A percentile compares a stretch with the other conserved stretches of the same genome.
Evolutionary conservation across 2,329 filamentous ascomycete species (phyloP).

Genomic region (Aspergillus spinulosporus): DNA sequence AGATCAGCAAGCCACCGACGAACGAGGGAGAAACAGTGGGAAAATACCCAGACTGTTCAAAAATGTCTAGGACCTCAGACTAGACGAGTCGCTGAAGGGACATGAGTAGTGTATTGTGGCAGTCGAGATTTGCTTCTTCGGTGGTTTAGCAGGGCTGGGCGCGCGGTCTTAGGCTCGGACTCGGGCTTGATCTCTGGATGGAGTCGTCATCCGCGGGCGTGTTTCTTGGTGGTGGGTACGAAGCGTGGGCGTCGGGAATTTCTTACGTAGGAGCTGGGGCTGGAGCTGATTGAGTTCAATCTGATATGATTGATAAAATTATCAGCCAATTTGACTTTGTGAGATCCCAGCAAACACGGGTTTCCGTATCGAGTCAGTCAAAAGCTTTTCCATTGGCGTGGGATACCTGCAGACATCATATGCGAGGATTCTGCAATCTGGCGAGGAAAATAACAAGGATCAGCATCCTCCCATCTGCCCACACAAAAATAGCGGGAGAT

Average conservation of each 20-base stretch:
- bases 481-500: background rate
- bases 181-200: background rate
- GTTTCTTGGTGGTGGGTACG: background rate
- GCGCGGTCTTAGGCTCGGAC: background rate
- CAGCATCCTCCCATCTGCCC: background rate
- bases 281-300: background rate
- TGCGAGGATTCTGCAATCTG: background rate
- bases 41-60: background rate
- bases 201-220: too few relatives aligned
- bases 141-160: background rate
- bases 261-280: conserved; percentile 1
- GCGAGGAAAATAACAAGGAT: background rate
- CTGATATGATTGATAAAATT: background rate
- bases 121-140: conserved; percentile 1
- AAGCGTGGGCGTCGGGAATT: background rate
- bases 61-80: background rate
- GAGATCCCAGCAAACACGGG: too few relatives aligned
- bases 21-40: background rate
- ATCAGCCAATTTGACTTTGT: too few relatives aligned
- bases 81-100: background rate
- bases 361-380: background rate
- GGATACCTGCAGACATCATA: too few relatives aligned
- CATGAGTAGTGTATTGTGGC: background rate
- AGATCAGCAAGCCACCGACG: background rate
- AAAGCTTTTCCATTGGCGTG: background rate